Evolutionary conservation across 768 basidiomycete species (phyloP), one percentile per base, ranked within the genome.

Genomic region (Lactarius pseudohatsudake): DNA sequence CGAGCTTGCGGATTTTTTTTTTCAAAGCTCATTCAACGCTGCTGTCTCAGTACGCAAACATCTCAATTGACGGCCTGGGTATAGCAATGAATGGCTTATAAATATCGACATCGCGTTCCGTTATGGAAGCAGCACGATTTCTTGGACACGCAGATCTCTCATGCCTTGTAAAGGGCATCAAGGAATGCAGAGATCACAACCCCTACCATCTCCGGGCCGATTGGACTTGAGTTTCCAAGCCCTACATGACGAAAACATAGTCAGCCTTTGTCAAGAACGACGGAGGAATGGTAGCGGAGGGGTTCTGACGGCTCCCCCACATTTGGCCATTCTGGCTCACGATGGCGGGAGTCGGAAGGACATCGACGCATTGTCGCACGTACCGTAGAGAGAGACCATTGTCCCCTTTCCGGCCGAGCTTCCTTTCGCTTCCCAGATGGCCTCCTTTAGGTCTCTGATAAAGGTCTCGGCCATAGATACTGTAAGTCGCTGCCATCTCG

Each of bases 361-460:
- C 53, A 34, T 32, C 16, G 9, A 22, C 1, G 45, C 53, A 10
- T 20, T 36, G 40, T 30, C 16, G 22, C 59, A 79, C 86, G 62
- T 66, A 95, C 95, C 95, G 73, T 97, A 98, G 15, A 98, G 74
- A 16, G 89, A 83, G 4, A 97, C 94, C 94, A 98, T 96, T 36
- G 86, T 85, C 9, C 96, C 96, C 72, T 88, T 85, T 7, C 89
- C 89, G 36, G 80, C 79, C 0, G 91, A 87, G 20, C 79, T 77
- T 34, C 78, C 65, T 75, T 88, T 91, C 26, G 92, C 89, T 64
- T 91, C 87, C 54, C 80, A 77, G 8, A 99, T 86, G 0, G 87
- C 82, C 57, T 87, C 87, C 73, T 89, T 90, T 69, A 99, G 81
- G 72, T 98, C 96, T 16, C 84, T 83, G 60, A 98, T 82, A 73